Percentiles rank a stretch among this genome's conserved stretches.
phyloP scores from a whole-genome alignment of 176 grass and related monocot species.

The Dactylis glomerata region DNA sequence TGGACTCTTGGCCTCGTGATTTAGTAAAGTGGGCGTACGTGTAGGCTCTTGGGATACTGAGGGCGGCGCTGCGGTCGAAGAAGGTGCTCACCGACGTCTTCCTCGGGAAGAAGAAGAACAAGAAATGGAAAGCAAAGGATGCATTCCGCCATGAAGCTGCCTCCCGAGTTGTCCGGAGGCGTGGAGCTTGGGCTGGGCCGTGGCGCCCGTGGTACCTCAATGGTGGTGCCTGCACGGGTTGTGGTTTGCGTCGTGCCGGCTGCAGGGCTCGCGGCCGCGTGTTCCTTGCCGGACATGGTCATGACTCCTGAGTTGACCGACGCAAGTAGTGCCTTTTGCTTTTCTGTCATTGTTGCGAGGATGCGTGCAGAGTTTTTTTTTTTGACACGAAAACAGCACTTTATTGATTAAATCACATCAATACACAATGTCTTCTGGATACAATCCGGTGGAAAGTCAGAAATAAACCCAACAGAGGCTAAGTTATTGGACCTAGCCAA shows the following conservation, averaged over 20 bases:
- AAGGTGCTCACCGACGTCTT: constrained; percentile 45
- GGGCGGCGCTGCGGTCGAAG: constrained; percentile 26
- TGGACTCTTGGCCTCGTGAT: not conserved
- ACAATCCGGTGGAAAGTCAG: too few species aligned
- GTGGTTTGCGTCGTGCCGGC: not conserved
- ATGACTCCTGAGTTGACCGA: too few species aligned
- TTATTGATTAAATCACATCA: too few species aligned
- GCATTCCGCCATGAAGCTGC: not conserved
- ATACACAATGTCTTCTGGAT: too few species aligned
- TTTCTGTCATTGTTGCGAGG: too few species aligned
- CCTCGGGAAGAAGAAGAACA: not conserved
- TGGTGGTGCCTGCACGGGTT: not conserved
- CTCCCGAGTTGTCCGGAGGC: not conserved
- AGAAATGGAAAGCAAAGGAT: not conserved
- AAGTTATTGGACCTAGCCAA: too few species aligned
- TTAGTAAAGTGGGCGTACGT: not conserved
- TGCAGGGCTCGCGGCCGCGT: not conserved
- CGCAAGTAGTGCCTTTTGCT: too few species aligned
- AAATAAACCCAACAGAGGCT: too few species aligned
- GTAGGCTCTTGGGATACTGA: constrained; percentile 30
- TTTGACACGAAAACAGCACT: too few species aligned
- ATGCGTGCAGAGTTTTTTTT: too few species aligned
- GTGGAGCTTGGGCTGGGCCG: not conserved
- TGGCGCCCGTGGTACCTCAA: not conserved
- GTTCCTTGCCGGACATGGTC: too few species aligned